These are phyloP conservation scores for Plantago elongata DNA, from an alignment of 257 asterid genomes.

Conservation along the genomic window DNA sequence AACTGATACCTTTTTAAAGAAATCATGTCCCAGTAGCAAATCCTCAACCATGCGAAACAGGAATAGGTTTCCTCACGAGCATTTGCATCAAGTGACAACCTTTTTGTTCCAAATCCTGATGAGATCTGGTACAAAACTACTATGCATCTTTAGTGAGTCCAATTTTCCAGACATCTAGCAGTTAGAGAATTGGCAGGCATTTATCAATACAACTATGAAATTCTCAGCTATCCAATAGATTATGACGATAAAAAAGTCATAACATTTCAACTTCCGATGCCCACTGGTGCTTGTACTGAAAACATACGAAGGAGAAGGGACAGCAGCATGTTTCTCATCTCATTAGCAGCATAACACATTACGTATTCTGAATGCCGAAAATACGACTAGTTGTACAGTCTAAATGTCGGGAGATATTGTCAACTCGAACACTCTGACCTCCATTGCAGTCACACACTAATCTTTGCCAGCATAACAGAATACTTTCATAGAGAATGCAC, in stretches of 20 bases:
- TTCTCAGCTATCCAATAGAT: too few relatives aligned
- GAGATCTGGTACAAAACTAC: conserved; percentile 56
- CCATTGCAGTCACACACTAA: conserved; percentile 27
- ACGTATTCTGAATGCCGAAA: conserved; percentile 38
- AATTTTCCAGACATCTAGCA: conserved; percentile 33
- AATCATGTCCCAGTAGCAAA: conserved; percentile 38
- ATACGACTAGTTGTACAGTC: conserved; percentile 66
- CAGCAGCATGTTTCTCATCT: conserved; percentile 86
- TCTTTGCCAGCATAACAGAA: conserved; percentile 50
- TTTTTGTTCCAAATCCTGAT: conserved; percentile 59
- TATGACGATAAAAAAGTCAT: too few relatives aligned
- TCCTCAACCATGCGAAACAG: conserved; percentile 40
- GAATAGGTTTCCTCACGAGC: conserved; percentile 41
- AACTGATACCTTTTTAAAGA: conserved; percentile 37
- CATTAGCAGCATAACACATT: conserved; percentile 40
- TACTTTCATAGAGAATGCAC: conserved; percentile 60
- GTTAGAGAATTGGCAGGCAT: conserved; percentile 17
- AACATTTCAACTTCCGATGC: not conserved
- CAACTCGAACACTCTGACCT: too few relatives aligned
- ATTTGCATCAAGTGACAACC: conserved; percentile 51
- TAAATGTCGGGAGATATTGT: conserved; percentile 34
- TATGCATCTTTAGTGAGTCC: conserved; percentile 56
- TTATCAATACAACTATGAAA: too few relatives aligned
- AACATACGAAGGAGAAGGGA: conserved; percentile 12
- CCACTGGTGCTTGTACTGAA: not conserved